Evolutionary conservation across 495 filamentous ascomycete genomes (phyloP), one percentile per base, ranked within the genome.

Genomic region (Aspergillus mulundensis): DNA sequence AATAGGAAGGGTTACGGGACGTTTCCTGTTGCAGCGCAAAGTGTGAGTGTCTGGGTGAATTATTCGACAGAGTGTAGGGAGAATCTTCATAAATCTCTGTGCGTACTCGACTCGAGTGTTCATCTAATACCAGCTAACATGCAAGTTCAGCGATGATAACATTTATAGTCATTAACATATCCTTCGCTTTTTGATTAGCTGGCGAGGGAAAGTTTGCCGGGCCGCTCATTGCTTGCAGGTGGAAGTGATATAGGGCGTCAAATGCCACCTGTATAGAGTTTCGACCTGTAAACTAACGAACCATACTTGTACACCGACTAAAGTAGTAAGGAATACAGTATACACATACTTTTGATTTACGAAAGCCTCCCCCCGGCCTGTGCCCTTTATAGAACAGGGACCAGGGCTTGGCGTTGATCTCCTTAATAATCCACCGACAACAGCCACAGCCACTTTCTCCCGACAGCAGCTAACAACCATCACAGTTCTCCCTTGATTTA

Each of bases 31-130:
- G 64, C 70, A 5, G 67, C 70, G 7, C 77, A 74, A 42, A 82
- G 78, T 61, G 78, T 85, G 4, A 77, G 81, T 53, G 76, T 87
- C 12, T 87, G 82, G 79, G 82, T 85, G 12, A 80, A 84, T 57
- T 73, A 75, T 45, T 68, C 69, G n/a, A 80, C 79, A 14, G 72
- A 78, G 25, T 78, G 76, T 6, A 68, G 81, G 54, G 77, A 82
- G 30, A 60, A 57, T 54, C 78, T 86, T 46, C 57, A 48, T 19
- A 16, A 50, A 1, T 46, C 55, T 36, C 66, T 73, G 71, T 76
- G 61, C n/a, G 34, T 28, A 8, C 25, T 28, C 25, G 8, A 28
- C 25, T 28, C 25, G 25, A 28, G 25, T 8, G 25, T 4, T 28
- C 25, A 28, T n/a, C 25, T 28, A 8, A 4, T 28, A 28, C 8